phyloP scores from a whole-genome alignment of 164 flowering plant species.

The Kingdonia uniflora region DNA sequence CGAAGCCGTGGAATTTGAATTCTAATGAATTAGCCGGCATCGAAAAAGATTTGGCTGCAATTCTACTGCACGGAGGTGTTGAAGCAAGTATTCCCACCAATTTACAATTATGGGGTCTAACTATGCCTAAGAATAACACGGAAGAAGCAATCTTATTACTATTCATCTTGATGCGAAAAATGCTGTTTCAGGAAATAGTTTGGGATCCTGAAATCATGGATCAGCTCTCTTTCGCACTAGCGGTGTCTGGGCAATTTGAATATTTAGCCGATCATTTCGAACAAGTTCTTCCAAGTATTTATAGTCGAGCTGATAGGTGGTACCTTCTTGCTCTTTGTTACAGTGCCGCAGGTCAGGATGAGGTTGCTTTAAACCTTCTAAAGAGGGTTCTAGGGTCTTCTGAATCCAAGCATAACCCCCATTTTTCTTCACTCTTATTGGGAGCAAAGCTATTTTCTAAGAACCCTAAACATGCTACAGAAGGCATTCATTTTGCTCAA shows the following conservation, averaged over 20 bases:
- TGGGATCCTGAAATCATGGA: constrained; percentile 88
- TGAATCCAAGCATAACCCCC: constrained; percentile 38
- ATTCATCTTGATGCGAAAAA: constrained; percentile 57
- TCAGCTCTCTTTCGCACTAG: constrained; percentile 67
- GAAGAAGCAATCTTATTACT: constrained; percentile 86
- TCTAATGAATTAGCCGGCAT: constrained; percentile 43
- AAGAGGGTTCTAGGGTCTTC: constrained; percentile 48
- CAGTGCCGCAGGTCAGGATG: constrained; percentile 61
- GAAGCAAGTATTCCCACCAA: constrained; percentile 52
- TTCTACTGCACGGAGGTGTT: constrained; percentile 68
- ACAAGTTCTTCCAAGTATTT: constrained; percentile 66
- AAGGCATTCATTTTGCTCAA: constrained; percentile 59
- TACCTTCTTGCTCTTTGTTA: constrained; percentile 89
- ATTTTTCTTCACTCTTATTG: constrained; percentile 53
- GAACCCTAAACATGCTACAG: constrained; percentile 40
- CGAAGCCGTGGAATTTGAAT: constrained; percentile 83
- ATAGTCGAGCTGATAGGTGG: constrained; percentile 72
- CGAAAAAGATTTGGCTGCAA: constrained; percentile 68
- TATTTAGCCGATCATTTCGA: constrained; percentile 67
- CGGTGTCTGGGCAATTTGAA: constrained; percentile 50
- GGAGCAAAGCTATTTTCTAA: constrained; percentile 72
- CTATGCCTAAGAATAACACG: constrained; percentile 31
- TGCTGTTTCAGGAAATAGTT: constrained; percentile 37
- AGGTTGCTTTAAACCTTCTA: constrained; percentile 62
- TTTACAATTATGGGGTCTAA: constrained; percentile 32